These are phyloP conservation scores for Aspergillus sclerotiicarbonarius DNA, from an alignment of 495 filamentous ascomycete species.

Conservation along the genomic window DNA sequence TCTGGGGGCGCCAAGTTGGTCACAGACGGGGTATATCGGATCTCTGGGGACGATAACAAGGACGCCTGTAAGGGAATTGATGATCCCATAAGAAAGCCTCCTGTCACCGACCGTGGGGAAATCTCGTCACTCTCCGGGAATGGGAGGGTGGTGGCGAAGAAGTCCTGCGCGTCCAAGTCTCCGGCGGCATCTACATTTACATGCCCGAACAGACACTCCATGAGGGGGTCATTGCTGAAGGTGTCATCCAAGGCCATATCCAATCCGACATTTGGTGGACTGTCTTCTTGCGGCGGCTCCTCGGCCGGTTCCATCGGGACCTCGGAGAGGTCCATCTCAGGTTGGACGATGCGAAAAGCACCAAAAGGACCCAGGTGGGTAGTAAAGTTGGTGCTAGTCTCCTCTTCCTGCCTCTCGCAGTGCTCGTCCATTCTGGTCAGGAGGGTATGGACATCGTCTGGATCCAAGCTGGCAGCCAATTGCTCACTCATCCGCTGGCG, in stretches of 20 bases:
- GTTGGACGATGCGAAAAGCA: neutral
- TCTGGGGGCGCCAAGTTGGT: slow-evolving; percentile 17
- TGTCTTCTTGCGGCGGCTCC: neutral
- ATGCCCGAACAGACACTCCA: slow-evolving; percentile 3
- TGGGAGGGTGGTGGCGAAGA: neutral
- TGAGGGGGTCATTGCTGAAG: neutral
- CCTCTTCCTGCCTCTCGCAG: slow-evolving; percentile 2
- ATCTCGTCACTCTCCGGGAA: neutral
- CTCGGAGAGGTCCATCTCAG: neutral
- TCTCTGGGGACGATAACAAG: neutral
- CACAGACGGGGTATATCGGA: slow-evolving; percentile 4
- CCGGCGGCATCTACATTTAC: neutral
- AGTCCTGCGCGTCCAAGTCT: neutral
- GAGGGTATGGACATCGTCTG: slow-evolving; percentile 16
- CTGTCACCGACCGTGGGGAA: neutral
- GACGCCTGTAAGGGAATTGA: neutral
- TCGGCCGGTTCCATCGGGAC: neutral
- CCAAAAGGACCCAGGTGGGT: slow-evolving; percentile 9
- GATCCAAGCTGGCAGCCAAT: slow-evolving; percentile 18
- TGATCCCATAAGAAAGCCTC: neutral
- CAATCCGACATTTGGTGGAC: neutral
- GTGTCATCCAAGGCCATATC: neutral
- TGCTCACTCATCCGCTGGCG: slow-evolving; percentile 25
- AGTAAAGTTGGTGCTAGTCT: neutral
- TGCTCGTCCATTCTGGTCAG: slow-evolving; percentile 19